Evolutionary conservation across 139 green algal species (phyloP), one percentile per base, ranked within the genome.

Genomic region (Auxenochlorella pyrenoidosa): DNA sequence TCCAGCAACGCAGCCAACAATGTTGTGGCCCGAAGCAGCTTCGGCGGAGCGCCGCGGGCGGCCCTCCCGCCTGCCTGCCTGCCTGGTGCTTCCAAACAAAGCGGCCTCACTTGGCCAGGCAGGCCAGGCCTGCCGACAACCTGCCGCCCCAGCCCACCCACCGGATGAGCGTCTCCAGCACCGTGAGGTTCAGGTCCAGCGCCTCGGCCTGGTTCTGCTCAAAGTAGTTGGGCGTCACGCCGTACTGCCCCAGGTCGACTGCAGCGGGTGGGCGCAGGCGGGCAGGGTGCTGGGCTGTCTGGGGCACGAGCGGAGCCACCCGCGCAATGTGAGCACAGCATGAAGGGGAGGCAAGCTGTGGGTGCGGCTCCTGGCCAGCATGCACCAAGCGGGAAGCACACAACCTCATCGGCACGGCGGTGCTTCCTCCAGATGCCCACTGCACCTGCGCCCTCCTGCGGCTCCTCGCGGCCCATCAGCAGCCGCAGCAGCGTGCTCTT

Each of bases 401-500:
- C 15, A 63, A 63, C 16, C 54, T 28, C 2, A 24, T 54, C 47
- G 10, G 47, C 30, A 5, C 5, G 30, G 0, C 2, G 66, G 3
- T 6, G 66, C 66, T 19, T 18, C 8, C 32, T 4, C 0, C 32
- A 40, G 66, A 32, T 24, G 0, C 5, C 32, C 66, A 83, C 1
- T 63, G 1, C 63, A 85, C 80, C 80, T 85, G 26, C 32, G 10
- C 80, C 80, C 63, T 85, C 40, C 63, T 85, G 80, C 15, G 98
- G 93, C 90, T 95, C 77, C 92, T 99, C 97, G 18, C 89, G 88
- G 5, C 96, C 96, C 94, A 99, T 97, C 80, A 99, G 95, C 43
- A 99, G 91, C 22, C 96, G 93, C 87, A 99, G 94, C 86, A 99
- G 93, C 44, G 98, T 99, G 80, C 88, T 96, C 94, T 99, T 99